phyloP scores from a whole-genome alignment of 2,329 filamentous ascomycete species.

The Corynespora cassiicola region DNA sequence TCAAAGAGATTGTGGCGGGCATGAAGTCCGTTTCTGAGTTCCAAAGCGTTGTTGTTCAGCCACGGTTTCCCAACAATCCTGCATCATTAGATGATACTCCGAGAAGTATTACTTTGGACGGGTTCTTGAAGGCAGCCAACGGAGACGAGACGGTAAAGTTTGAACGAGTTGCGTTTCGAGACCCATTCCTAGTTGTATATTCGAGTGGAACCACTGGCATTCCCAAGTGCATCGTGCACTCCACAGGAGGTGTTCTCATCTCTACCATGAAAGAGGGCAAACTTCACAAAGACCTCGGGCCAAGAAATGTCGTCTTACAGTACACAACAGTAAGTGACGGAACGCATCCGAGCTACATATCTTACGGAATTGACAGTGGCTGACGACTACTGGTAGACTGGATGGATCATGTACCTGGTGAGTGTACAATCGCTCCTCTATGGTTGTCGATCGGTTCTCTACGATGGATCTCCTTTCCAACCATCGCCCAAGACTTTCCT shows the following conservation, averaged over 20 bases:
- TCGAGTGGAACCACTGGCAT: conserved; percentile 81
- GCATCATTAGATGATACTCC: conserved; percentile 65
- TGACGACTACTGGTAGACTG: conserved; percentile 26
- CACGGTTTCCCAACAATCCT: conserved; percentile 65
- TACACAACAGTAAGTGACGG: conserved; percentile 58
- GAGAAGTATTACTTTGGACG: conserved; percentile 50
- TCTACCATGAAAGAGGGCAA: conserved; percentile 66
- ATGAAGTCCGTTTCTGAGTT: conserved; percentile 69
- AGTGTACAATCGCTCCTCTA: conserved; percentile 65
- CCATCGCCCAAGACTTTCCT: conserved; percentile 68
- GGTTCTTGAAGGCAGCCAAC: conserved; percentile 49
- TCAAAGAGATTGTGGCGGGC: conserved; percentile 68
- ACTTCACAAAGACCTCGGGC: conserved; percentile 57
- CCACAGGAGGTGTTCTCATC: conserved; percentile 69
- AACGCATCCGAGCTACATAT: not conserved
- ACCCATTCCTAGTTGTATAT: conserved; percentile 80
- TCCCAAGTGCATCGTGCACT: conserved; percentile 87
- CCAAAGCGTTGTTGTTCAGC: conserved; percentile 68
- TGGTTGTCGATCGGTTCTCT: conserved; percentile 71
- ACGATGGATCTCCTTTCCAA: conserved; percentile 76
- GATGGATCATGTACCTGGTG: conserved; percentile 86
- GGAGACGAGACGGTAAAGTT: conserved; percentile 57
- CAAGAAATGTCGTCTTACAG: conserved; percentile 58
- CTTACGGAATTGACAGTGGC: not conserved
- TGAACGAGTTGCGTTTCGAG: conserved; percentile 69